Base-by-base conservation (phyloP, 805 yeast genomes). In the Pichia heedii region DNA sequence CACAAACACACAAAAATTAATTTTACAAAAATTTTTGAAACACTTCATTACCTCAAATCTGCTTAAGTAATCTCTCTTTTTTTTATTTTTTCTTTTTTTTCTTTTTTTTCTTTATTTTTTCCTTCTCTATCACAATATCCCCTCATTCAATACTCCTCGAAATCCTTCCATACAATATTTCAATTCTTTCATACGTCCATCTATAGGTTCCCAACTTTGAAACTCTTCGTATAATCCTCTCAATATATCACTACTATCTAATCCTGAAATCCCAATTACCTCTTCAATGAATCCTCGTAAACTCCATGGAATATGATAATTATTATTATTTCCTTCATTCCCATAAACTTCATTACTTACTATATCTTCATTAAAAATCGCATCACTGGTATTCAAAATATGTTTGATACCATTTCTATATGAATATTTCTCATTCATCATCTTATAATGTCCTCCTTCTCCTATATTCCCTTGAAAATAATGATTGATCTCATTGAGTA, bases 261-360 rank as follows among this genome's bases (percentile, higher is more conserved):
- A 69, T 24, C 27, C 12, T 24, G 9, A 10, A 10, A 68, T 42
- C 60, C 41, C 71, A 70, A 46, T 58, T 58, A 51, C 70, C 42
- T 80, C 94, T 47, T 77, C 79, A n/a, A 88, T 55, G 43, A 90
- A 68, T 0, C 96, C 96, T 37, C 96, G 67, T 63, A 90, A 70
- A 51, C 94, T 83, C 96, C 97, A 90, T 0, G 98, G 98, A 37
- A 90, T 63, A 47, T 85, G 80, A 54, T 78, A 90, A 0, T 95
- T 95, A 57, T 90, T 90, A 32, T 76, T 69, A 10, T 82, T 83
- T 33, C 81, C 63, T 48, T 78, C 76, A 16, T 84, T 55, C 4
- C 58, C 52, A 39, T 60, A 57, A 4, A 40, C 48, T 15, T 44
- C 45, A n/a, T 52, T 46, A 34, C 44, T 77, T 22, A 76, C 65